A percentile compares a stretch with the other conserved stretches of the same genome.
Conservation (phyloP, 805 yeast species). For the Grigorovia transvaalensis region DNA sequence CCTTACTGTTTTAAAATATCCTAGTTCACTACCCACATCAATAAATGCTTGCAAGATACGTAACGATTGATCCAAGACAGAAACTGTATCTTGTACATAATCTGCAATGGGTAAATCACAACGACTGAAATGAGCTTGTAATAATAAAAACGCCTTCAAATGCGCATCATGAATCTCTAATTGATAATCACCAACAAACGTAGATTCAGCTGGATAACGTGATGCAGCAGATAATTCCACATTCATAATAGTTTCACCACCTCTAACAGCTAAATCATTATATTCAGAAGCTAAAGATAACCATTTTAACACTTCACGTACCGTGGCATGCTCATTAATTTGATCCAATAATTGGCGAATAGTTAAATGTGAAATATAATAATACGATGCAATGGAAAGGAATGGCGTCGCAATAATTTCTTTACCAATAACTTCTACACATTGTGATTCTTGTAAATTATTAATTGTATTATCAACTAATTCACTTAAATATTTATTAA, state of each 20-base stretch:
- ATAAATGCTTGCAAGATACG: constrained; percentile 90
- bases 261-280: constrained; percentile 81
- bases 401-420: constrained; percentile 63
- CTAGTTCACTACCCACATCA: constrained; percentile 81
- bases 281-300: constrained; percentile 58
- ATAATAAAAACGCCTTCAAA: constrained; percentile 63
- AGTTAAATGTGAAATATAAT: constrained; percentile 86
- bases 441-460: constrained; percentile 60
- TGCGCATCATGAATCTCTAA: constrained; percentile 75
- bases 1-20: constrained; percentile 53
- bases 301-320: constrained; percentile 38
- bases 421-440: constrained; percentile 44
- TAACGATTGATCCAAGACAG: constrained; percentile 86
- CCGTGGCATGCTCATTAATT: constrained; percentile 31
- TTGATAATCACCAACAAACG: constrained; percentile 44
- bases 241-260: constrained; percentile 82
- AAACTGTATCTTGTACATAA: constrained; percentile 84
- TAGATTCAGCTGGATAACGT: constrained; percentile 55
- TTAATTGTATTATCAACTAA: constrained; percentile 61
- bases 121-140: constrained; percentile 79
- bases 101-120: constrained; percentile 87
- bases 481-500: constrained; percentile 45
- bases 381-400: constrained; percentile 77
- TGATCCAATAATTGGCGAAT: constrained; percentile 56
- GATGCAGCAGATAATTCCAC: constrained; percentile 70